Conservation (phyloP, 805 yeast genomes). For the Myxozyma vanderwaltii region DNA sequence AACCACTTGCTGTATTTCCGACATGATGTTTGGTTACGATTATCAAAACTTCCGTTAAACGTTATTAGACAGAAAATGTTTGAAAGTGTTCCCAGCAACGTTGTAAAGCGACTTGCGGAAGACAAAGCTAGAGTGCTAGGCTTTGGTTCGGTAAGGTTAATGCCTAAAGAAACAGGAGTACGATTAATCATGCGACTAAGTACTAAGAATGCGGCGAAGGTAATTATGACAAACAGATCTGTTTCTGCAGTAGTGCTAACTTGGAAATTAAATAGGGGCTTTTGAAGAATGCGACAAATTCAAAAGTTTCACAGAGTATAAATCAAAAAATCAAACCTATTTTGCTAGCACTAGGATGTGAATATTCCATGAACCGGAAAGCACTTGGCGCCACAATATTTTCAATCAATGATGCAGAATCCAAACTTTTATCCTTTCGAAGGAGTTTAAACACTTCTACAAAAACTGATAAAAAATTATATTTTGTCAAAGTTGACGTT, state of each 20-base stretch:
- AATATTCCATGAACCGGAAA: neutral
- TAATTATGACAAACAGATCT: neutral
- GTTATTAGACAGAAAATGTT: constrained; percentile 18
- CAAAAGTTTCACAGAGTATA: constrained; percentile 27
- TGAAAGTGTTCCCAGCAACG: constrained; percentile 22
- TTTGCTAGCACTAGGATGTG: constrained; percentile 18
- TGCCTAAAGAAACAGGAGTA: constrained; percentile 32
- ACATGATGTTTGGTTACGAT: constrained; percentile 57
- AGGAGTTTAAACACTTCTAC: neutral
- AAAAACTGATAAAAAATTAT: constrained; percentile 41
- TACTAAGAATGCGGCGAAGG: constrained; percentile 3
- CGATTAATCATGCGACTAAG: constrained; percentile 31
- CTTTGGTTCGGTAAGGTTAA: constrained; percentile 40
- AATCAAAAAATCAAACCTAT: constrained; percentile 35
- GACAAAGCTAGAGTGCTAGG: constrained; percentile 50
- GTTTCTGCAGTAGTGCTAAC: neutral
- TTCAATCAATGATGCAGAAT: constrained; percentile 53
- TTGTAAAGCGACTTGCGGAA: constrained; percentile 39
- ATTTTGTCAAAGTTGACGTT: constrained; percentile 72
- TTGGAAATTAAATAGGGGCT: constrained; percentile 10
- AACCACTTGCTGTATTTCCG: constrained; percentile 53
- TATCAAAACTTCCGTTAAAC: constrained; percentile 49
- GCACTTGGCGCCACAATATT: constrained; percentile 41
- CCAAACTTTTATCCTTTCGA: constrained; percentile 47
- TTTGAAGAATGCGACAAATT: constrained; percentile 13